Percentiles rank a stretch among this genome's conserved stretches.
Evolutionary conservation across 148 eudicot genomes (phyloP).

Genomic region (Vaccinium vitisidaea): DNA sequence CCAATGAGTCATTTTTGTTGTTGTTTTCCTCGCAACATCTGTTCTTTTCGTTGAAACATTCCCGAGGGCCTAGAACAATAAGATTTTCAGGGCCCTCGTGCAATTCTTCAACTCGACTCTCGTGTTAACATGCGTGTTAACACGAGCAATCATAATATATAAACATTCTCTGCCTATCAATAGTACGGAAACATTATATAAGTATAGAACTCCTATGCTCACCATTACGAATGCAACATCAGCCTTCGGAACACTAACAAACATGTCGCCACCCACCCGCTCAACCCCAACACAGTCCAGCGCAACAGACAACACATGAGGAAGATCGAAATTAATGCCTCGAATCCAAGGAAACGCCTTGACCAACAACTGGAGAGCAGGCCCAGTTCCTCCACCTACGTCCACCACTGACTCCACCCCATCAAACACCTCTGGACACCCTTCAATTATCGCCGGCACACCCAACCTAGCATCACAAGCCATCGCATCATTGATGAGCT

Average conservation of each 20-base stretch:
- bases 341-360: constrained; percentile 50
- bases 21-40: no score
- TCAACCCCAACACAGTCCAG: constrained; percentile 29
- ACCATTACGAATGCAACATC: constrained; percentile 54
- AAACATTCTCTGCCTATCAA: no score
- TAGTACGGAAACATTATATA: no score
- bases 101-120: not conserved
- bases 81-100: no score
- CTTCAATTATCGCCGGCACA: constrained; percentile 34
- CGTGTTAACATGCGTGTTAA: not conserved
- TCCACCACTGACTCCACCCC: constrained; percentile 58
- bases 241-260: constrained; percentile 52
- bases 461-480: constrained; percentile 49
- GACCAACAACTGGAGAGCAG: constrained; percentile 37
- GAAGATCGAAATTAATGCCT: constrained; percentile 70
- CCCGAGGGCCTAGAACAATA: no score
- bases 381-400: constrained; percentile 79
- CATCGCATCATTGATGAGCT: constrained; percentile 64
- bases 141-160: no score
- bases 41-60: no score
- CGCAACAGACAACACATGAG: constrained; percentile 50
- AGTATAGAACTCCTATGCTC: not conserved
- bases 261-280: constrained; percentile 65
- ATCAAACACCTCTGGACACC: constrained; percentile 38
- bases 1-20: no score